A percentile compares a stretch with the other conserved stretches of the same genome.
Evolutionary conservation across 2,329 filamentous ascomycete species (phyloP).

Genomic region (Alternaria sp.): DNA sequence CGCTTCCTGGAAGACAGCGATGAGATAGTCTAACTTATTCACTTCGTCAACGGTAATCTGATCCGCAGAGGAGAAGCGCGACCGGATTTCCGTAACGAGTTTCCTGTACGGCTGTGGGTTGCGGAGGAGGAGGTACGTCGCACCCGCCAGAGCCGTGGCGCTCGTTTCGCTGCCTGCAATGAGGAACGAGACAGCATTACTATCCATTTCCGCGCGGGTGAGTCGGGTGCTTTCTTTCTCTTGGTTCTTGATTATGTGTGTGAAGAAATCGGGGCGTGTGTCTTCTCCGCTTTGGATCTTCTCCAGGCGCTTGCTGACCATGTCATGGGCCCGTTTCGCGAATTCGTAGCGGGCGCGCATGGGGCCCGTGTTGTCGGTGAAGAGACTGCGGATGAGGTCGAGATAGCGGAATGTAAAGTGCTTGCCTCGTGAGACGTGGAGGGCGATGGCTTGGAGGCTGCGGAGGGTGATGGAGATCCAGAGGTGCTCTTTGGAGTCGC

Average conservation of each 20-base stretch:
- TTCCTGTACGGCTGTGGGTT: slow-evolving; percentile 24
- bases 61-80: slow-evolving; percentile 17
- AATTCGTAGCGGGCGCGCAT: slow-evolving; percentile 24
- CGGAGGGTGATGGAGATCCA: slow-evolving; percentile 36
- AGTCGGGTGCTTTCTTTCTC: slow-evolving; percentile 18
- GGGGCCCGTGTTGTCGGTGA: slow-evolving; percentile 10
- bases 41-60: slow-evolving; percentile 38
- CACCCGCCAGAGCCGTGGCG: slow-evolving; percentile 52
- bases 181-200: slow-evolving; percentile 44
- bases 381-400: slow-evolving; percentile 18
- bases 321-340: slow-evolving; percentile 12
- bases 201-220: slow-evolving; percentile 42
- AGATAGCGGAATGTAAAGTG: slow-evolving; percentile 25
- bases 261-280: slow-evolving; percentile 35
- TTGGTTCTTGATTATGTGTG: slow-evolving; percentile 32
- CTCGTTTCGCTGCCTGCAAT: slow-evolving; percentile 56
- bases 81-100: slow-evolving; percentile 31
- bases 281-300: slow-evolving; percentile 13
- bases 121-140: slow-evolving; percentile 50
- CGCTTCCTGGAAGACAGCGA: slow-evolving; percentile 35
- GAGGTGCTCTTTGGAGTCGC: slow-evolving; percentile 33
- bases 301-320: slow-evolving; percentile 27
- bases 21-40: slow-evolving; percentile 34
- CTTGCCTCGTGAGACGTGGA: slow-evolving; percentile 20
- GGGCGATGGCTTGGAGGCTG: slow-evolving; percentile 11